Conservation (phyloP, 192 early-diverging fungal species). For the Backusella westeae region DNA sequence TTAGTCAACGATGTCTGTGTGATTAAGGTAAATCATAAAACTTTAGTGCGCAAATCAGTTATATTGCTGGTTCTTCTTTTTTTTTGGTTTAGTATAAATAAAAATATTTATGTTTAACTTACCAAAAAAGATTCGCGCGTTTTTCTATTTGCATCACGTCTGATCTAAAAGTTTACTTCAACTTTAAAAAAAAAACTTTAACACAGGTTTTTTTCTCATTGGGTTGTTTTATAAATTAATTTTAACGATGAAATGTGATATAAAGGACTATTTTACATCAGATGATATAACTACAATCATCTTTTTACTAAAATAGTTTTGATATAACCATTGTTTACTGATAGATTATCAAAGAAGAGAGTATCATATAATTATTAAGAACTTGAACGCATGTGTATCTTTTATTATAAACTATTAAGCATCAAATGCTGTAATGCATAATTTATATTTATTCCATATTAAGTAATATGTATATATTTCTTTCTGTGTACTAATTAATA, state of each 20-base stretch:
- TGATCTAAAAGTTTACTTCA: constrained; percentile 1
- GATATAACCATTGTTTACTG: no score
- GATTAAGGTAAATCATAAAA: background rate
- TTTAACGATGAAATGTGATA: background rate
- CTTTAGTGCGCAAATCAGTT: background rate
- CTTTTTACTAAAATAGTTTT: no score
- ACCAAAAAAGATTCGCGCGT: background rate
- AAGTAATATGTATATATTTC: no score
- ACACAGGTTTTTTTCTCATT: background rate
- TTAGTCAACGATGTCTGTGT: background rate
- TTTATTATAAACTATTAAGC: no score
- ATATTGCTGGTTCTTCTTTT: background rate
- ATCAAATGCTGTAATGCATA: no score
- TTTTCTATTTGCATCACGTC: background rate
- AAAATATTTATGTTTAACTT: background rate
- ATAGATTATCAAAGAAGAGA: no score
- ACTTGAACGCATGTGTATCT: no score
- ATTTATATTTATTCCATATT: no score
- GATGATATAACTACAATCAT: background rate
- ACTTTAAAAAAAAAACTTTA: background rate
- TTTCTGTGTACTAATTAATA: no score
- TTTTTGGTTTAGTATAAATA: background rate
- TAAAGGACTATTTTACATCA: background rate
- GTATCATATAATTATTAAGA: no score
- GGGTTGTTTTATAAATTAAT: constrained; percentile 2